Percentiles rank a stretch among this genome's conserved stretches.
Evolutionary conservation across 75 land plant genomes (phyloP).

Genomic region (Sequoia sempervirens): DNA sequence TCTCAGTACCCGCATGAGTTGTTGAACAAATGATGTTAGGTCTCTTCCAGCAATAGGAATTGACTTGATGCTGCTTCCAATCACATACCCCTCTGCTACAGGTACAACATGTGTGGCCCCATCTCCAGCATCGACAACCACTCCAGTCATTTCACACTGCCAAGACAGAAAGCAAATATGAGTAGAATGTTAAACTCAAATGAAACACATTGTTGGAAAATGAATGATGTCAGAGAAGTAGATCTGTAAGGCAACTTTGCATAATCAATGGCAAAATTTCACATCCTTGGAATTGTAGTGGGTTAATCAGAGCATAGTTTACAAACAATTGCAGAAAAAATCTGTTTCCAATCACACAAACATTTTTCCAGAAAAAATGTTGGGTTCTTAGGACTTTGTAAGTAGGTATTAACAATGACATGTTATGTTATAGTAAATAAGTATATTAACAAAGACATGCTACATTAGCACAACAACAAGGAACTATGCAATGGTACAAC

Average conservation of each 20-base stretch:
- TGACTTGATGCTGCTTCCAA: constrained; percentile 98
- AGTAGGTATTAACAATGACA: not conserved
- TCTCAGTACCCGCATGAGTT: constrained; percentile 83
- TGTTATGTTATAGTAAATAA: too few relatives aligned
- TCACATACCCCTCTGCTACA: constrained; percentile 98
- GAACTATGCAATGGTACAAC: not conserved
- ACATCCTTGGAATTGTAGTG: not conserved
- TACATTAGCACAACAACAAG: too few relatives aligned
- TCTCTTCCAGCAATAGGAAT: constrained; percentile 91
- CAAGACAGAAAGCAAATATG: constrained; percentile 10
- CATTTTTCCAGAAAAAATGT: not conserved
- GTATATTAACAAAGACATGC: too few relatives aligned
- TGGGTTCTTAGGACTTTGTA: not conserved
- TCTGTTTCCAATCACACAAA: not conserved
- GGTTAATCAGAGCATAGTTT: not conserved
- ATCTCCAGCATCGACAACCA: constrained; percentile 98
- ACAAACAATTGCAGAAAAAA: not conserved
- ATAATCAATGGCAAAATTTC: not conserved
- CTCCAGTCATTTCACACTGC: constrained; percentile 99
- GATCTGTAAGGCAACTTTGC: not conserved
- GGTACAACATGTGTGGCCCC: constrained; percentile 96
- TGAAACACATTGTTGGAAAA: not conserved
- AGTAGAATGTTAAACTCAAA: constrained; percentile 14
- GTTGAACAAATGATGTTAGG: constrained; percentile 85
- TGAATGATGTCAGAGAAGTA: not conserved